Base-by-base conservation (phyloP, 306 rosid species). In the Potentilla sterilis region DNA sequence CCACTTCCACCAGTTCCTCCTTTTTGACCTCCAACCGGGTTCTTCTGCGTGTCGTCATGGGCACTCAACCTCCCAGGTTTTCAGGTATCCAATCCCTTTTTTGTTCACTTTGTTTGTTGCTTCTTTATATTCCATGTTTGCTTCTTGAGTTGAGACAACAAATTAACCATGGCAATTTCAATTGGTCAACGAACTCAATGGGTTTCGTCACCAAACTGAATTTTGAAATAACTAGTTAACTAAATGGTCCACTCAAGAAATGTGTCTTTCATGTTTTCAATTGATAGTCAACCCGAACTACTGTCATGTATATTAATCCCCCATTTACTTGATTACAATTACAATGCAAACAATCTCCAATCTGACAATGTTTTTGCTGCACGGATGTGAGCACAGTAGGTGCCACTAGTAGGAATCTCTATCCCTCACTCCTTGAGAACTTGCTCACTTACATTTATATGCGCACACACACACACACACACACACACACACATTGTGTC, bases 1-100 rank as follows among this genome's bases (percentile, higher is more conserved):
- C 73, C 70, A 44, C 22, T 76, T 16, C 24, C 28, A 35, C 78
- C 11, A 57, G 51, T 74, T 58, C 71, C 16, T 16, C 82, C 11
- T 79, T 86, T 78, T 77, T 59, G 38, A 58, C 48, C 70, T 40
- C 64, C 58, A 78, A 80, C 15, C 79, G 37, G 51, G 14, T 76
- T 32, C 14, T 19, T 5, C 47, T 43, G 37, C 77, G 82, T 9
- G 38, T 55, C 59, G 38, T 55, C 59, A 12, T 48, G 22, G 78
- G 43, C n/a, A 67, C n/a, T 78, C 74, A 80, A 38, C 35, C 69
- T 70, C 71, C 75, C 70, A 82, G 72, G 38, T 61, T 77, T 52
- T 15, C 83, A 78, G 92, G 90, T 91, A 19, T 34, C 48, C 58
- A 28, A 28, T 28, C 34, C 9, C 48, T 38, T 63, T 28, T 69